phyloP scores from a whole-genome alignment of 2,329 filamentous ascomycete species.

The Verticillium nubilum region DNA sequence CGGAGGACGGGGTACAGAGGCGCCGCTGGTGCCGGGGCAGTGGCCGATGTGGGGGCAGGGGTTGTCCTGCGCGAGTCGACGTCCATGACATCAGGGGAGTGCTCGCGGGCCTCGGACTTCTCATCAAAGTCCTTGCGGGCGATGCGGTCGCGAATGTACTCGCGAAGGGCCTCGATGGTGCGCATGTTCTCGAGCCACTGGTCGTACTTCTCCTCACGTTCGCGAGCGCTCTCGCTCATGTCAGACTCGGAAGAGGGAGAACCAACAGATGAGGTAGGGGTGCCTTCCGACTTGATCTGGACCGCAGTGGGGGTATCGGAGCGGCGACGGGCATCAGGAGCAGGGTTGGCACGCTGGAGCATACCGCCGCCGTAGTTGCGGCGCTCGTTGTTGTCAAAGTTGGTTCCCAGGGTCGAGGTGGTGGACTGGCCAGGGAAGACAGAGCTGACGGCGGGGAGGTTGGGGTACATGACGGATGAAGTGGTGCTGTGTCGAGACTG shows the following conservation, averaged over 20 bases:
- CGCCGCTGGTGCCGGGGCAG: slow-evolving; percentile 5
- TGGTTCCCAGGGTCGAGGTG: slow-evolving; percentile 66
- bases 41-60: not conserved
- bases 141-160: slow-evolving; percentile 53
- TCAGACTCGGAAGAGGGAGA: slow-evolving; percentile 55
- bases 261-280: slow-evolving; percentile 36
- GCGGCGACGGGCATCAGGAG: slow-evolving; percentile 28
- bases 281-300: slow-evolving; percentile 40
- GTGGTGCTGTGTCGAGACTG: slow-evolving; percentile 56
- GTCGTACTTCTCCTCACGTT: slow-evolving; percentile 59
- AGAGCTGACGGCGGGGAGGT: slow-evolving; percentile 62
- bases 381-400: slow-evolving; percentile 57
- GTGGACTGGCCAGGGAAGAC: slow-evolving; percentile 64
- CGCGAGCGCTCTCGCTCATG: slow-evolving; percentile 41
- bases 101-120: slow-evolving; percentile 21
- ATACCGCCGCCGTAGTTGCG: slow-evolving; percentile 63
- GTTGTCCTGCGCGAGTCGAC: slow-evolving; percentile 6
- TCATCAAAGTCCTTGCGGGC: slow-evolving; percentile 48
- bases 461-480: slow-evolving; percentile 68
- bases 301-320: slow-evolving; percentile 30
- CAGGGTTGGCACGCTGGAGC: slow-evolving; percentile 53
- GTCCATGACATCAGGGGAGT: slow-evolving; percentile 13
- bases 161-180: slow-evolving; percentile 55
- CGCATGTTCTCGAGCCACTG: slow-evolving; percentile 63
- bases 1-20: slow-evolving; percentile 34